These are phyloP conservation scores for Rhodotorula babjevae DNA, from an alignment of 768 basidiomycete species.

Conservation along the genomic window DNA sequence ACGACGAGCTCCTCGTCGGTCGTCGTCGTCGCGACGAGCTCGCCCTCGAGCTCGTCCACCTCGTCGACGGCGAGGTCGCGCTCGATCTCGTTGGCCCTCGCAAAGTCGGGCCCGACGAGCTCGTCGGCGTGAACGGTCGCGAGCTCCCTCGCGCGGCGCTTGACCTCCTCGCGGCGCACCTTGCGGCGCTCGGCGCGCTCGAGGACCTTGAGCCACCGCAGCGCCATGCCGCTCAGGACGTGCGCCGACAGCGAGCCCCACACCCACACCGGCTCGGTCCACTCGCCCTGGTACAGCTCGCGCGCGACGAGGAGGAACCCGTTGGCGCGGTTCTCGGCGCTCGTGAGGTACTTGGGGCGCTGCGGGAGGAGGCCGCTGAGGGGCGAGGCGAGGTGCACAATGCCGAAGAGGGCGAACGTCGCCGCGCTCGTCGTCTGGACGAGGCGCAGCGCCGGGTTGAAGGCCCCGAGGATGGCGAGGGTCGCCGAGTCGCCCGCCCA, in stretches of 20 bases:
- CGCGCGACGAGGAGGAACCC: constrained; percentile 61
- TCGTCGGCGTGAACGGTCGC: neutral
- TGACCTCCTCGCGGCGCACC: constrained; percentile 10
- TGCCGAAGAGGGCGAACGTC: constrained; percentile 87
- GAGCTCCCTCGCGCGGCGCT: neutral
- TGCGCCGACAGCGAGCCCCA: constrained; percentile 33
- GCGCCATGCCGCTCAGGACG: constrained; percentile 25
- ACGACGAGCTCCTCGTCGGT: constrained; percentile 7
- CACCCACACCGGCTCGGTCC: constrained; percentile 35
- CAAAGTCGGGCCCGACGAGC: neutral
- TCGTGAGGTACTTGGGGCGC: constrained; percentile 56
- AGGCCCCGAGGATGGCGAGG: neutral
- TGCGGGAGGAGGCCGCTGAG: constrained; percentile 46
- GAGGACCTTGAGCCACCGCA: constrained; percentile 16
- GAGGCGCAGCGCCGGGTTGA: neutral
- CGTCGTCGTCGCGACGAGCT: constrained; percentile 4
- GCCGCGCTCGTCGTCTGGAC: constrained; percentile 46
- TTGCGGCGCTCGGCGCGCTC: constrained; percentile 20
- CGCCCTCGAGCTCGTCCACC: neutral
- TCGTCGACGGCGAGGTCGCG: neutral
- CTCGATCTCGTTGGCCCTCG: neutral
- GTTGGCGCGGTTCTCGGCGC: constrained; percentile 88
- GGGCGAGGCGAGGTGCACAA: constrained; percentile 46
- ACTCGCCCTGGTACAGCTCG: constrained; percentile 38
- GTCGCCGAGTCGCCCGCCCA: neutral